These are phyloP conservation scores for Alternaria hordeiaustralica DNA, from an alignment of 2,329 filamentous ascomycete genomes.

Conservation along the genomic window DNA sequence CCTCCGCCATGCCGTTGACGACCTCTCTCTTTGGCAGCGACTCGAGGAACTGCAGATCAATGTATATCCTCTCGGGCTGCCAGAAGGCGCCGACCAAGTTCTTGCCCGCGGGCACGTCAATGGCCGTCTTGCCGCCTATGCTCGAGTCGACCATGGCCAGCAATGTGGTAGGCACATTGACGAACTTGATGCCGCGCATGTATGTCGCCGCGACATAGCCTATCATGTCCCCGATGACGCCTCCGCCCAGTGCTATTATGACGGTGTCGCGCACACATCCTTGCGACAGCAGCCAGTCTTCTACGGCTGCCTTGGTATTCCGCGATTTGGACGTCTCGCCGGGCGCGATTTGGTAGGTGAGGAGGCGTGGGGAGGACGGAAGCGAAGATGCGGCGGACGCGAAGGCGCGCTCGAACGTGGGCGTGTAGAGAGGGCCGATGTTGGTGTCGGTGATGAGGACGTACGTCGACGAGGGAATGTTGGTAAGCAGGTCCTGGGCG, in stretches of 20 bases:
- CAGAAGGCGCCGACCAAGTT: constrained; percentile 96
- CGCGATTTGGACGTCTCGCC: constrained; percentile 94
- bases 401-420: constrained; percentile 75
- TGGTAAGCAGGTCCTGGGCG: constrained; percentile 77
- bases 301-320: constrained; percentile 91
- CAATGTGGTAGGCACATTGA: constrained; percentile 94
- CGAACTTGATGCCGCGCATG: constrained; percentile 95
- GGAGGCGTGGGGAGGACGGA: constrained; percentile 66
- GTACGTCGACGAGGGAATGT: constrained; percentile 85
- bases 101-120: constrained; percentile 94
- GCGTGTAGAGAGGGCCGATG: constrained; percentile 78
- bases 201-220: constrained; percentile 97
- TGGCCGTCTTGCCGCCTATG: constrained; percentile 97
- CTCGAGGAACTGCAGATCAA: constrained; percentile 90
- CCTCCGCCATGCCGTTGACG: constrained; percentile 98
- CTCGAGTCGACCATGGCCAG: constrained; percentile 98
- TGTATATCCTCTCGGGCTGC: constrained; percentile 93
- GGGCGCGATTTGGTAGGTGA: constrained; percentile 89
- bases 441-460: constrained; percentile 97
- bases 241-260: constrained; percentile 91
- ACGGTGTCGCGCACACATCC: constrained; percentile 95
- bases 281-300: constrained; percentile 94
- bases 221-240: constrained; percentile 97
- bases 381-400: constrained; percentile 55
- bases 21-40: constrained; percentile 90